phyloP scores from a whole-genome alignment of 306 rosid genomes.

The Cucurbita moschata region DNA sequence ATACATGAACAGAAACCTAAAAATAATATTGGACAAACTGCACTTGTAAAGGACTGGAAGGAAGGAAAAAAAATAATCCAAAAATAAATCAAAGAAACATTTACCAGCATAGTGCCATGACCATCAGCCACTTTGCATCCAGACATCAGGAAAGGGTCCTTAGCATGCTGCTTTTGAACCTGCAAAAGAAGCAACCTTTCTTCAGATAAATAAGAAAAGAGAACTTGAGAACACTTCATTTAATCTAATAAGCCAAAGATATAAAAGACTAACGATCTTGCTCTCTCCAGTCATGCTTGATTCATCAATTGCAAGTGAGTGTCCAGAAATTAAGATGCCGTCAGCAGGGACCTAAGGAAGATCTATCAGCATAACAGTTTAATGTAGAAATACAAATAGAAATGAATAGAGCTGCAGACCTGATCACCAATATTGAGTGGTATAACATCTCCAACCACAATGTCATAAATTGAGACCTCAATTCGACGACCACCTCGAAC shows the following conservation, averaged over 20 bases:
- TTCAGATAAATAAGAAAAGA: not conserved
- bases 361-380: conserved; percentile 9
- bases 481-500: conserved; percentile 77
- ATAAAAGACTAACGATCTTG: conserved; percentile 54
- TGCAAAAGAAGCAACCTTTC: conserved; percentile 13
- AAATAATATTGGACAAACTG: not conserved
- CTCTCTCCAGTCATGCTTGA: conserved; percentile 99
- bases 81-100: not conserved
- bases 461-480: conserved; percentile 75
- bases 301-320: conserved; percentile 85
- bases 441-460: conserved; percentile 86
- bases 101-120: conserved; percentile 76
- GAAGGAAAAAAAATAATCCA: not conserved
- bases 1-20: not conserved
- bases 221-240: not conserved
- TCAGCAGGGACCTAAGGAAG: conserved; percentile 76
- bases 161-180: conserved; percentile 57
- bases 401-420: conserved; percentile 22
- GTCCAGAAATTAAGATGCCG: conserved; percentile 66
- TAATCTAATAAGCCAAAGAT: not conserved
- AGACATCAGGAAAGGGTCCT: conserved; percentile 62
- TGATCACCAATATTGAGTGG: conserved; percentile 85
- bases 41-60: not conserved
- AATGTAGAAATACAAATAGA: conserved; percentile 4
- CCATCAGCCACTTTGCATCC: conserved; percentile 98